These are phyloP conservation scores for Cutaneotrichosporon sp. DNA, from an alignment of 1,284 basidiomycete species.

Conservation along the genomic window DNA sequence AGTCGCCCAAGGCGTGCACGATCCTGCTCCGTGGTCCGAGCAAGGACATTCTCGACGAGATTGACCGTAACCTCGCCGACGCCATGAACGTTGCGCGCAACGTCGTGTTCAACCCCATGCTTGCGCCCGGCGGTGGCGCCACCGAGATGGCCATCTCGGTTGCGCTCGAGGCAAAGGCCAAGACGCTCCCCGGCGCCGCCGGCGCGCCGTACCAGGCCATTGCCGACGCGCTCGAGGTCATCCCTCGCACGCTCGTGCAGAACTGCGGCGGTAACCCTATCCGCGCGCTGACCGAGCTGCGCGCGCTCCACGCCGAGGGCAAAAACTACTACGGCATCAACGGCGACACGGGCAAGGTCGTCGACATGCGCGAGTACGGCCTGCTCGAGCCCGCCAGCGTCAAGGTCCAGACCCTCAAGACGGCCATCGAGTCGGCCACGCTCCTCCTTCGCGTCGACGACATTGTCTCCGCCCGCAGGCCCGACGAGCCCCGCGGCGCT, in stretches of 20 bases:
- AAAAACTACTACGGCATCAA: constrained; percentile 89
- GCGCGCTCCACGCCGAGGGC: constrained; percentile 93
- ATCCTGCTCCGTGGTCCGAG: constrained; percentile 97
- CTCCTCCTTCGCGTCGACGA: constrained; percentile 92
- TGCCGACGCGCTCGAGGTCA: constrained; percentile 94
- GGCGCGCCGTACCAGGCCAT: constrained; percentile 88
- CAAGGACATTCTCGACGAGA: constrained; percentile 97
- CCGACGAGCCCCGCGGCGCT: constrained; percentile 31
- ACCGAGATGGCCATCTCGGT: constrained; percentile 97
- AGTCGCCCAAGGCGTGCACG: constrained; percentile 93
- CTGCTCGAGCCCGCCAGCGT: constrained; percentile 93
- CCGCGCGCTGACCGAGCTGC: constrained; percentile 72
- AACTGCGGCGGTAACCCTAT: constrained; percentile 96
- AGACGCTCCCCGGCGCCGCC: constrained; percentile 74
- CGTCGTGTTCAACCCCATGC: constrained; percentile 87
- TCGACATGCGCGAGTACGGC: constrained; percentile 91
- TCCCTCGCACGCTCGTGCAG: constrained; percentile 90
- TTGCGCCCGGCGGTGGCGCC: constrained; percentile 91
- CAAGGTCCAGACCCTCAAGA: constrained; percentile 97
- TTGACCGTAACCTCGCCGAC: constrained; percentile 94
- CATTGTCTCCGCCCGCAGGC: constrained; percentile 72
- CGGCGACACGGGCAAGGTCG: constrained; percentile 89
- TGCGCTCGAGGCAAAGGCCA: constrained; percentile 76
- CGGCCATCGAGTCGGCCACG: constrained; percentile 90
- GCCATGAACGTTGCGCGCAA: constrained; percentile 97